phyloP scores from a whole-genome alignment of 1,284 basidiomycete genomes.

The Phlebopus sp. region DNA sequence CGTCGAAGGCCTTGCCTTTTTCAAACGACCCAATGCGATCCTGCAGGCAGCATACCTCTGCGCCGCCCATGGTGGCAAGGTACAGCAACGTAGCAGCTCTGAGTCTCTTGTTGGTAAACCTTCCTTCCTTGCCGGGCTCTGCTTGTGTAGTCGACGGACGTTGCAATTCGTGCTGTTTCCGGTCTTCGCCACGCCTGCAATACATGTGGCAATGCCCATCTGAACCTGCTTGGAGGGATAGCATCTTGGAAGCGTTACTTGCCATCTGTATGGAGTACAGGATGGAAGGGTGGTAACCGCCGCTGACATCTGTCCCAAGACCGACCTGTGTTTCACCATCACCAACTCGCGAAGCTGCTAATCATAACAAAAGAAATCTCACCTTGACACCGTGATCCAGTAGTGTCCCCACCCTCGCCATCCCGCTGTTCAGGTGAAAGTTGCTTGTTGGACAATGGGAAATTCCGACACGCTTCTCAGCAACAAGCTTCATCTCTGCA shows the following conservation, averaged over 20 bases:
- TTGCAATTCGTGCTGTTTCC: not conserved
- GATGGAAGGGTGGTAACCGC: constrained; percentile 86
- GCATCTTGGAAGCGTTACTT: constrained; percentile 77
- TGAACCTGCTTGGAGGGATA: constrained; percentile 42
- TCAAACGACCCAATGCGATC: constrained; percentile 76
- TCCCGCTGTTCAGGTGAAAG: constrained; percentile 84
- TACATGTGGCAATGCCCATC: constrained; percentile 2
- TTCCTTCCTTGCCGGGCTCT: constrained; percentile 3
- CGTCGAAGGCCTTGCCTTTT: constrained; percentile 88
- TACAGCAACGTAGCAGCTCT: constrained; percentile 78
- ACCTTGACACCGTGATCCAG: constrained; percentile 87
- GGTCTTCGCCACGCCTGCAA: constrained; percentile 13
- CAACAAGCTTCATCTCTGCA: constrained; percentile 75
- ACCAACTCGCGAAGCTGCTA: constrained; percentile 7
- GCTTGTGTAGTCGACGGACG: not conserved
- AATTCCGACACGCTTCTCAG: constrained; percentile 67
- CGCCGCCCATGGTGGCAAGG: constrained; percentile 91
- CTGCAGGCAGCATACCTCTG: constrained; percentile 75
- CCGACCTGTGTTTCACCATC: constrained; percentile 56
- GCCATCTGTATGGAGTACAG: constrained; percentile 82
- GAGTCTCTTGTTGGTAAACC: constrained; percentile 65
- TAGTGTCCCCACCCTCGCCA: constrained; percentile 75
- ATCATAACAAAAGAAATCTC: constrained; percentile 12
- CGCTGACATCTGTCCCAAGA: constrained; percentile 88
- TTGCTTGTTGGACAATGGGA: constrained; percentile 95